Evolutionary conservation across 2,329 filamentous ascomycete genomes (phyloP), one percentile per base, ranked within the genome.

Genomic region (Sporothrix humicola): DNA sequence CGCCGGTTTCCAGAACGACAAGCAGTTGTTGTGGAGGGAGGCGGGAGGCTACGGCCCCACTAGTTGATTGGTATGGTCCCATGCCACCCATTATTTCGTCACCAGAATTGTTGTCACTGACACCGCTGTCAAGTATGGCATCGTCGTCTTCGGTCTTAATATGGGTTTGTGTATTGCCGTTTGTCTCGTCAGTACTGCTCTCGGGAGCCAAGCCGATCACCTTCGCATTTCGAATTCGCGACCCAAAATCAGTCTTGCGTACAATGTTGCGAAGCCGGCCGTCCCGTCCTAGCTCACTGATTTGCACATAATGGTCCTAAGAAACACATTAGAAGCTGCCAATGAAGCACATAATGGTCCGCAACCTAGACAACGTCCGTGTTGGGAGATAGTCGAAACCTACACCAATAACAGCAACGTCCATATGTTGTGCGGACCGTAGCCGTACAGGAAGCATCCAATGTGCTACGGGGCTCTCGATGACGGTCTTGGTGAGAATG

Each of bases 381-480:
- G 23, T 12, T 17, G 13, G 54, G 37, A 2, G 12, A 7, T 8
- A 17, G 4, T 13, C 5, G 20, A 13, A 48, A 86, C 89, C 82
- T 85, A 92, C 90, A 72, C 94, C 93, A 73, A 99, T 87, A 78
- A 97, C 94, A 52, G 95, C 91, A 76, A 98, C 89, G 83, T 98
- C 95, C 77, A 96, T 94, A 74, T 90, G 85, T 59, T 86, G 82
- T 70, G 86, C 85, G 72, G 90, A 90, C 73, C 95, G 88, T 74
- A 98, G 85, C 74, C 91, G 89, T n/a, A 91, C 93, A 13, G 94
- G 93, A 15, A 97, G 84, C 59, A 98, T 91, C 84, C 88, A 92
- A 79, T 91, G 91, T 73, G 92, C 87, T 50, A 92, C 84, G 1
- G 95, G 92, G 76, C 93, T 97, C 71, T 90, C 88, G 69, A 95